Evolutionary conservation across 2,329 filamentous ascomycete genomes (phyloP).

Genomic region (Parasarocladium wereldwijsianum): DNA sequence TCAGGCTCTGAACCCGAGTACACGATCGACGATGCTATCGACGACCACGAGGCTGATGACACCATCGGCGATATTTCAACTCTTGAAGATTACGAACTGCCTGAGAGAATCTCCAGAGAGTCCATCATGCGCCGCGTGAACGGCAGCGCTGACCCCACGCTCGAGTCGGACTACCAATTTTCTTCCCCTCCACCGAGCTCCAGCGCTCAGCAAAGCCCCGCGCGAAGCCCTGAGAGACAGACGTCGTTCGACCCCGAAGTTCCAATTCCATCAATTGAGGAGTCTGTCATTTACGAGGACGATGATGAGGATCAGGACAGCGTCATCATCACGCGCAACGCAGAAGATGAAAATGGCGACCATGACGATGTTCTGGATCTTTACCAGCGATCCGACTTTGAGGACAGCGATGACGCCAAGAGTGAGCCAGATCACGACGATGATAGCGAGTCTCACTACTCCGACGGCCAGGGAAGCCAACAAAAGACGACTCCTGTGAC

Average conservation of each 20-base stretch:
- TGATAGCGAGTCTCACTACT: conserved; percentile 21
- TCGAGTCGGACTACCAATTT: conserved; percentile 48
- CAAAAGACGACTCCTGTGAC: conserved; percentile 11
- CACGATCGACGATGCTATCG: conserved; percentile 11
- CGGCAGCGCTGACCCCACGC: conserved; percentile 39
- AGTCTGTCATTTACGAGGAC: conserved; percentile 34
- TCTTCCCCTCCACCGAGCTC: conserved; percentile 46
- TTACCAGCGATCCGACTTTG: conserved; percentile 29
- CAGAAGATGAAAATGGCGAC: conserved; percentile 43
- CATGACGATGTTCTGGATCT: conserved; percentile 53
- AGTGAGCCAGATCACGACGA: conserved; percentile 30
- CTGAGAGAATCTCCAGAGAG: conserved; percentile 75
- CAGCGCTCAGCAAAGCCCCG: conserved; percentile 35
- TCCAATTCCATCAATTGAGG: conserved; percentile 77
- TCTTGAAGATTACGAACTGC: conserved; percentile 50
- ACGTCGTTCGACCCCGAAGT: conserved; percentile 70
- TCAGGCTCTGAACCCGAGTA: conserved; percentile 22
- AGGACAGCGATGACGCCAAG: conserved; percentile 52
- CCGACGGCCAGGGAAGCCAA: conserved; percentile 10
- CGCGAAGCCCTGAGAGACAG: conserved; percentile 34
- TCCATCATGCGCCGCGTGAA: conserved; percentile 85
- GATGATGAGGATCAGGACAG: conserved; percentile 39
- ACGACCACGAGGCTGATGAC: conserved; percentile 40
- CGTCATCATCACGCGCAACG: conserved; percentile 52
- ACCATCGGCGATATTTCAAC: conserved; percentile 44